These are phyloP conservation scores for Cucumis cinereus DNA, from an alignment of 306 rosid genomes.

Conservation along the genomic window DNA sequence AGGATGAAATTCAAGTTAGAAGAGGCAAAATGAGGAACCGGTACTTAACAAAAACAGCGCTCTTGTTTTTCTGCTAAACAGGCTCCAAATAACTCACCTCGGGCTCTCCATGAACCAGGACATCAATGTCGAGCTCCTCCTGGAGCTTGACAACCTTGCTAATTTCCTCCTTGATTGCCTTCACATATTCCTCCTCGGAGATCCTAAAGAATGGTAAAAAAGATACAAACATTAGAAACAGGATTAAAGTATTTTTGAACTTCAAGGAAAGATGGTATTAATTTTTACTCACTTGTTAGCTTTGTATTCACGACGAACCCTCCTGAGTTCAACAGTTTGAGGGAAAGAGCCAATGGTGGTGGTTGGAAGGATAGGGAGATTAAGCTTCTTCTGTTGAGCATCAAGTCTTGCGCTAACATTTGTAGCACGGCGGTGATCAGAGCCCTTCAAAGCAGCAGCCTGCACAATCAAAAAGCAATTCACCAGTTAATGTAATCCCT, in stretches of 20 bases:
- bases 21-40: not conserved
- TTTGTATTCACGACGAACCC: conserved; percentile 75
- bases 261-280: not conserved
- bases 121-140: conserved; percentile 85
- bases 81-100: conserved; percentile 39
- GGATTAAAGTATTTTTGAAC: not conserved
- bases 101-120: conserved; percentile 83
- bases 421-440: conserved; percentile 57
- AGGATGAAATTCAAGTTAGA: not conserved
- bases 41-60: not conserved
- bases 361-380: conserved; percentile 77
- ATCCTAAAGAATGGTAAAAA: conserved; percentile 26
- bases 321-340: conserved; percentile 65
- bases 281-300: conserved; percentile 45
- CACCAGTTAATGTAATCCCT: conserved; percentile 3
- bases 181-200: conserved; percentile 51
- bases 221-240: not conserved
- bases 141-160: conserved; percentile 68
- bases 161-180: conserved; percentile 63
- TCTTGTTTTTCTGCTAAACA: not conserved
- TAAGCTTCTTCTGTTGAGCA: conserved; percentile 67
- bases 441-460: conserved; percentile 74
- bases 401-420: conserved; percentile 56
- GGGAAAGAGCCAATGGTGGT: conserved; percentile 88
- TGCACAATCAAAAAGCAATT: conserved; percentile 15